These are phyloP conservation scores for Phytopythium vexans DNA, from an alignment of 352 stramenopile genomes.

Conservation along the genomic window DNA sequence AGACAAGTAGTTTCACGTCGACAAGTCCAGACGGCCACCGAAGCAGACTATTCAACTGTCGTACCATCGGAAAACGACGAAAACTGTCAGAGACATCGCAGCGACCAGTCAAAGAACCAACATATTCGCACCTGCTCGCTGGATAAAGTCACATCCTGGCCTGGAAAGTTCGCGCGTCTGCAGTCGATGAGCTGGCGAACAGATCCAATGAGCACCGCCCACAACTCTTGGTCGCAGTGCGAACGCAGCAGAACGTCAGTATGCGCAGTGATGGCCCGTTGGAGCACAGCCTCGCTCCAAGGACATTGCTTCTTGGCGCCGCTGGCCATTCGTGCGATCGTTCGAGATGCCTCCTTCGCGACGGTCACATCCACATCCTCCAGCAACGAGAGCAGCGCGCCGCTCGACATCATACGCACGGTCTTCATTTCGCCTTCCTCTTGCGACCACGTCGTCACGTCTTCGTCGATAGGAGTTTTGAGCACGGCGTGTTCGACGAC, in stretches of 20 bases:
- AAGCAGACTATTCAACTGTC: conserved; percentile 4
- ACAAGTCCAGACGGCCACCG: background rate
- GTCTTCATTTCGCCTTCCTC: conserved; percentile 34
- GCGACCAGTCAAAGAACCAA: background rate
- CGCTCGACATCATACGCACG: conserved; percentile 59
- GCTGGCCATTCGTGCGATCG: conserved; percentile 18
- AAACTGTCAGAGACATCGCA: background rate
- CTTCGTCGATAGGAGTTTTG: conserved; percentile 56
- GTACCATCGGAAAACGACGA: background rate
- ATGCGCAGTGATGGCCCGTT: conserved; percentile 45
- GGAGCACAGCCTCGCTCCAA: conserved; percentile 33
- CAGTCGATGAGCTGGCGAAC: conserved; percentile 22
- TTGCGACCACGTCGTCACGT: conserved; percentile 32
- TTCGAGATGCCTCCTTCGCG: conserved; percentile 40
- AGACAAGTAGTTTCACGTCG: background rate
- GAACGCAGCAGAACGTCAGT: conserved; percentile 40
- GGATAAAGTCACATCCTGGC: conserved; percentile 13
- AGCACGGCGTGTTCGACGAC: conserved; percentile 40
- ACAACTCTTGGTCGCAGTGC: conserved; percentile 3
- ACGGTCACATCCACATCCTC: conserved; percentile 48
- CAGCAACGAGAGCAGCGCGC: conserved; percentile 51
- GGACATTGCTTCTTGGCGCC: background rate
- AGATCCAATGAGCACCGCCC: conserved; percentile 21
- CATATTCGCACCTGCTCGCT: conserved; percentile 23
- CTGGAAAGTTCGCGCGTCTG: conserved; percentile 12